phyloP scores from a whole-genome alignment of 2,329 filamentous ascomycete genomes.

The Verticillium klebahnii region DNA sequence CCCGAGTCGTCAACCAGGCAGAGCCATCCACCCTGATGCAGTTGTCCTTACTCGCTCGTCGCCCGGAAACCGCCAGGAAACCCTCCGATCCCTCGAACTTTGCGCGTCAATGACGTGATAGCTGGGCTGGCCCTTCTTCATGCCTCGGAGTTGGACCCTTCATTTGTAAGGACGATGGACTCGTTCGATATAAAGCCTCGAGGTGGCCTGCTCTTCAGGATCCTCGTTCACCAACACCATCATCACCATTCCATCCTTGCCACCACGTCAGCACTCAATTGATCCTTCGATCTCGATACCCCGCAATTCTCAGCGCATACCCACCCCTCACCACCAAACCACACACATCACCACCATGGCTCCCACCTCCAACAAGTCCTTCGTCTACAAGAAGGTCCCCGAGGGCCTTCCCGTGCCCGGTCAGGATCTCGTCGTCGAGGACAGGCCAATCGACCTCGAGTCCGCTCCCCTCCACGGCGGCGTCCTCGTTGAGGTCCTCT shows the following conservation, averaged over 20 bases:
- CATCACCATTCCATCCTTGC: neutral
- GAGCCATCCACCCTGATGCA: neutral
- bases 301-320: neutral
- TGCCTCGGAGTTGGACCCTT: neutral
- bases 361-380: constrained; percentile 62
- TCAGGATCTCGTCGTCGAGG: constrained; percentile 65
- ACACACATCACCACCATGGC: constrained; percentile 21
- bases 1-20: neutral
- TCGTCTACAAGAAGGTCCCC: constrained; percentile 70
- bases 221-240: neutral
- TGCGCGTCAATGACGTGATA: neutral
- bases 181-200: neutral
- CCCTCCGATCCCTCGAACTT: neutral
- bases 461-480: constrained; percentile 59
- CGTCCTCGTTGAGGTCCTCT: constrained; percentile 64
- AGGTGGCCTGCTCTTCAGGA: neutral
- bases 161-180: neutral
- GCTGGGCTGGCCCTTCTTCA: neutral
- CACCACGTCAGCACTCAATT: neutral
- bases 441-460: constrained; percentile 61
- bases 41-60: neutral
- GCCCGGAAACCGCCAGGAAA: neutral
- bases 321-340: neutral
- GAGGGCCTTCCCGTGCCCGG: constrained; percentile 63
- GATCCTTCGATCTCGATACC: constrained; percentile 3